Evolutionary conservation across 352 stramenopile genomes (phyloP).

Genomic region (Phytophthora uliginosa): DNA sequence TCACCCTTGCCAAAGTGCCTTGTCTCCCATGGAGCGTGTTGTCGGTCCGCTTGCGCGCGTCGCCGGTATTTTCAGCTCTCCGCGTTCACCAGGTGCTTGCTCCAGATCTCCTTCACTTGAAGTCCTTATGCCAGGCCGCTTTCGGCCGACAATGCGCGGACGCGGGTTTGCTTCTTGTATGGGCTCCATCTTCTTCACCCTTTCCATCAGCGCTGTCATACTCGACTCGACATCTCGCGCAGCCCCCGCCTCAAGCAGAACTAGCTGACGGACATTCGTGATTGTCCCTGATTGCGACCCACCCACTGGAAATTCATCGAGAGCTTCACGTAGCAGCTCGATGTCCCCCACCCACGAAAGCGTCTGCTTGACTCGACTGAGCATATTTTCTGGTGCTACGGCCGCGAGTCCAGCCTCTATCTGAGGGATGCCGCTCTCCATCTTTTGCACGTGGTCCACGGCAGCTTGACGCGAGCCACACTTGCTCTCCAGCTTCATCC

Average conservation of each 20-base stretch:
- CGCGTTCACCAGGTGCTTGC: background rate
- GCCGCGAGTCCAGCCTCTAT: background rate
- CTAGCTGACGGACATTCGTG: background rate
- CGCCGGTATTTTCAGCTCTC: background rate
- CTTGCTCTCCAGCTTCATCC: conserved; percentile 3
- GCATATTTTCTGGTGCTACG: background rate
- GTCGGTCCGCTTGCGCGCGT: background rate
- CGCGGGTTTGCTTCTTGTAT: background rate
- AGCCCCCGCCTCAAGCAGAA: background rate
- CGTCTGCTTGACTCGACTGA: conserved; percentile 23
- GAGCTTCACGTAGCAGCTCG: background rate
- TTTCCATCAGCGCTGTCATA: background rate
- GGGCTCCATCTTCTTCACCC: background rate
- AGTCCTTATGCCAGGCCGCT: background rate
- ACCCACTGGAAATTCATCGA: background rate
- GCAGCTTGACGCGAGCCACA: background rate
- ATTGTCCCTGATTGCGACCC: background rate
- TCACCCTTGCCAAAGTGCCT: background rate
- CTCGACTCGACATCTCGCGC: background rate
- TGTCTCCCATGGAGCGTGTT: background rate
- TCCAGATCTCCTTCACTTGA: background rate
- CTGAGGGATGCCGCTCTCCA: background rate
- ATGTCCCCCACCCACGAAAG: background rate
- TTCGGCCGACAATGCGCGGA: background rate
- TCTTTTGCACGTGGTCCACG: background rate